Base-by-base conservation (phyloP, 2,329 filamentous ascomycete species). In the Penicillium sp. region DNA sequence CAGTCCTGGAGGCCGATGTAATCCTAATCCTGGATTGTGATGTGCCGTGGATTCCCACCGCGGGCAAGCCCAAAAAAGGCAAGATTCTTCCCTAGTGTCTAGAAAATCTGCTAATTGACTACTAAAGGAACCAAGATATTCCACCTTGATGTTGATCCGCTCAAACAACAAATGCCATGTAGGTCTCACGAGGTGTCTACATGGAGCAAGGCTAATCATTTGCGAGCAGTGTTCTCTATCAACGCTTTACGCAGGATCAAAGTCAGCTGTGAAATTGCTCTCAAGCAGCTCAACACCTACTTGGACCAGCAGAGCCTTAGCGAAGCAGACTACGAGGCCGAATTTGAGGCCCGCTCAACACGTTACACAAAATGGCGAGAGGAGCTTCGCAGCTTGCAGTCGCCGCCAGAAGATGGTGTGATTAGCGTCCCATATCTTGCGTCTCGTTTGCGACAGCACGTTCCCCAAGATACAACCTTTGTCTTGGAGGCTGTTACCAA, bases 21-120 rank as follows among this genome's bases (percentile, higher is more conserved):
- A 94, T 97, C 60, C 68, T 97, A 0, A 88, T 96, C 4, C 68
- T 96, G 28, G 90, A 97, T 75, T 94, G 91, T 65, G 93, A 97
- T 71, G 92, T 96, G 0, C 93, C 93, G 0, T 97, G 92, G 92
- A 93, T 97, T 61, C 87, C 88, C 13, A 94, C 91, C 0, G 85
- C 86, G 60, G 86, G 85, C 71, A 79, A 81, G 42, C 87, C 87
- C 0, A 42, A 55, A 16, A 61, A 57, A 10, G 63, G 65, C 63
- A 60, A 14, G 16, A 8, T 11, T 6, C 2, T 14, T 1, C 19
- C 4, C 4, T 8, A 25, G 1, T 5, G 2, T 13, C 16, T 33
- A 0, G 7, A 37, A n/a, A 2, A 2, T 46, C n/a, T 51, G 37
- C 48, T 61, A 19, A 58, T 46, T 78, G 76, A 6, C 68, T 37